phyloP scores from a whole-genome alignment of 306 rosid species.

The Hippophae tibetana region DNA sequence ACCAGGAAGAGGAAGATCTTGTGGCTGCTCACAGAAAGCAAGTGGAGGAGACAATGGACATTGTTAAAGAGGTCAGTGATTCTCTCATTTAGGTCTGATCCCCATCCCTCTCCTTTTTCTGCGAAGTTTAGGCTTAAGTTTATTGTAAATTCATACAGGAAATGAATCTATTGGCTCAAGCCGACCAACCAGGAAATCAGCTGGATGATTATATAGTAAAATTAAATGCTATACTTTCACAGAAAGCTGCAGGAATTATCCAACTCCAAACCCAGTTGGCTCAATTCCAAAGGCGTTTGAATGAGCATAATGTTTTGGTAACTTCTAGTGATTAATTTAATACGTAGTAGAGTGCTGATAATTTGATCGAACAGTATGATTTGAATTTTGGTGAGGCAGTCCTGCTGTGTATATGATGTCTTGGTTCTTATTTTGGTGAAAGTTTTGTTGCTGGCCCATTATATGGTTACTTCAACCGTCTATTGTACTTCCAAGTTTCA shows the following conservation, averaged over 20 bases:
- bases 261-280: constrained; percentile 77
- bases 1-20: constrained; percentile 85
- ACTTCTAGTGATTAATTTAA: constrained; percentile 40
- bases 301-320: constrained; percentile 53
- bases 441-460: too few species aligned
- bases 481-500: background rate
- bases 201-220: constrained; percentile 59
- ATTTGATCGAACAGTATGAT: constrained; percentile 11
- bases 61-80: constrained; percentile 61
- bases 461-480: background rate
- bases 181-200: constrained; percentile 83
- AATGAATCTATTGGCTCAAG: constrained; percentile 73
- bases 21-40: constrained; percentile 73
- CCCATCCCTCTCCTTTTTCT: constrained; percentile 1
- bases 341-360: constrained; percentile 18
- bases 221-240: constrained; percentile 66
- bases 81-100: constrained; percentile 2
- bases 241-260: constrained; percentile 68
- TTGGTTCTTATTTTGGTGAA: too few species aligned
- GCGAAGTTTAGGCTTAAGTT: constrained; percentile 3
- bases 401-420: constrained; percentile 10
- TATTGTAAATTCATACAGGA: constrained; percentile 45
- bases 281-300: constrained; percentile 65
- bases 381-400: constrained; percentile 11
- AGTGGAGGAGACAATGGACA: constrained; percentile 86